Base-by-base conservation (phyloP, 805 yeast genomes). In the Lipomyces yamadae region DNA sequence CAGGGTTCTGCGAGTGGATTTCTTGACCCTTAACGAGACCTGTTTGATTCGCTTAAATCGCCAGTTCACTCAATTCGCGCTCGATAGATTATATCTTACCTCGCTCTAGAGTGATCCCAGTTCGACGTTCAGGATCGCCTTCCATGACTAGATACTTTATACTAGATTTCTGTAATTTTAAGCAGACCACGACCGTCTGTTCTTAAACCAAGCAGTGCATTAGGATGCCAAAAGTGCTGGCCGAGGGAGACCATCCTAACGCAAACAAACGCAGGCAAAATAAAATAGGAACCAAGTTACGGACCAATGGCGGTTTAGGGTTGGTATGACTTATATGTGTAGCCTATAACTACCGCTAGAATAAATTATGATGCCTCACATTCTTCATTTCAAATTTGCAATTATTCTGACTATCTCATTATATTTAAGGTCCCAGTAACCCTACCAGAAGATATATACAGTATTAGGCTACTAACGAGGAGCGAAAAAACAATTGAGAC, bases 1-100 rank as follows among this genome's bases (percentile, higher is more conserved):
- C 69, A 4, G 70, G 70, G 56, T 67, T 67, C 61, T 66, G 42
- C 24, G 57, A 66, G 32, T 67, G 70, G 15, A 67, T 66, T 7
- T 13, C 62, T 10, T 60, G 58, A 15, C 68, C 68, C 6, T 62
- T 45, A 18, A 67, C 70, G 55, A 67, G 61, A 3, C 70, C 70
- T 67, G 29, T 6, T 13, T 29, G 33, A 34, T 30, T 53, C 42
- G n/a, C 37, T 45, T 29, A 39, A 42, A 53, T 11, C 8, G 34
- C 37, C 6, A 29, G n/a, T 33, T 54, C 7, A 33, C n/a, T n/a
- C n/a, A n/a, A n/a, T 52, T 6, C 10, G 24, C 7, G 10, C 24
- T 24, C 8, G 24, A 13, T n/a, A 30, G 11, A 13, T 24, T 24
- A 24, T 24, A 15, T 60, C 68, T 15, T 56, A 58, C 70, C 70